Conservation (phyloP, 78 protist genomes). For the Dictyostelium discoideum region DNA sequence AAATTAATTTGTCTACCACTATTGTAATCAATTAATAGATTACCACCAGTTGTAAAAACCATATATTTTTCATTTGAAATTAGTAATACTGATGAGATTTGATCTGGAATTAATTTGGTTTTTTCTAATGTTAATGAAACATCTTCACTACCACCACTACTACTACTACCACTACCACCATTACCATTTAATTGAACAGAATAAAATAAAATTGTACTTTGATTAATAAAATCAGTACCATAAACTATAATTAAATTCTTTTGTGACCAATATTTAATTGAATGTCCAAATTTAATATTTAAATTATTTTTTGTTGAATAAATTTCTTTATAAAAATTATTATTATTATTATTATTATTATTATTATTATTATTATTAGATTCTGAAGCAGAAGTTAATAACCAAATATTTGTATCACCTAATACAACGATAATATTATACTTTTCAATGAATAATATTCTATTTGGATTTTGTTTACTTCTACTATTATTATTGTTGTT, state of each 20-base stretch:
- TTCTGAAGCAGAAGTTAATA: not conserved
- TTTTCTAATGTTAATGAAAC: not conserved
- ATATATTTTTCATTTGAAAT: not conserved
- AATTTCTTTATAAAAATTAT: not conserved
- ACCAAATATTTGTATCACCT: not conserved
- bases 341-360: not conserved
- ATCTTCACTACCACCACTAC: not conserved
- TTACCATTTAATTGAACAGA: not conserved
- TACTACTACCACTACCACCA: not conserved
- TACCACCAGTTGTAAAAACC: not conserved
- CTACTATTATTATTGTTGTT: not conserved
- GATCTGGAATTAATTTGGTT: not conserved
- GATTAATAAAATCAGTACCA: slow-evolving; percentile 26
- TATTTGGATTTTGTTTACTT: slow-evolving; percentile 32
- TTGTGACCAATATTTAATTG: slow-evolving; percentile 28
- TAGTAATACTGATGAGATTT: not conserved
- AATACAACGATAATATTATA: not conserved
- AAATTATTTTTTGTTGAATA: not conserved
- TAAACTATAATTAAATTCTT: slow-evolving; percentile 37
- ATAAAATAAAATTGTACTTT: not conserved
- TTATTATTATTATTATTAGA: not conserved
- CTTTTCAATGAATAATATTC: slow-evolving; percentile 21
- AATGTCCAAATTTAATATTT: not conserved
- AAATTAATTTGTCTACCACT: not conserved
- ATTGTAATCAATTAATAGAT: not conserved